Percentiles rank a stretch among this genome's conserved stretches.
These are phyloP conservation scores for Plectosphaerella cucumerina DNA, from an alignment of 2,329 filamentous ascomycete species.

Conservation along the genomic window DNA sequence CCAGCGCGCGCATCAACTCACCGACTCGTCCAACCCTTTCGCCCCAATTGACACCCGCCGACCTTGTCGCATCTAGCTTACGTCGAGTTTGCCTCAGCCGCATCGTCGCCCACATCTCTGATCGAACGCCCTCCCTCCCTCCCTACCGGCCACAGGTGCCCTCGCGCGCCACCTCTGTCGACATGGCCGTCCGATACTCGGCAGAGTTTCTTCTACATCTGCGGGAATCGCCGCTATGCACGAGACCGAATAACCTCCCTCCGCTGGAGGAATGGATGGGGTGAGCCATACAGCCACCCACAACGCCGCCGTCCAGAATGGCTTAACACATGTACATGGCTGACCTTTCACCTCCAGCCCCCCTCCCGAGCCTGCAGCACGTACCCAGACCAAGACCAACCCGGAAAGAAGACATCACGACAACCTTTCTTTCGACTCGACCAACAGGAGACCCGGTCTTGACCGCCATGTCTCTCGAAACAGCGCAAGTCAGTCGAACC, in stretches of 20 bases:
- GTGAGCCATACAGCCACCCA: constrained; percentile 48
- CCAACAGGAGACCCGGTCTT: constrained; percentile 45
- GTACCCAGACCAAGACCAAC: constrained; percentile 38
- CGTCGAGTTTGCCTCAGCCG: not conserved
- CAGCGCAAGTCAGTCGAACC: constrained; percentile 45
- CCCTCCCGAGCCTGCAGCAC: constrained; percentile 36
- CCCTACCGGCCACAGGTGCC: constrained; percentile 25
- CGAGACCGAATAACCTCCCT: constrained; percentile 74
- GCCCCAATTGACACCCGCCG: not conserved
- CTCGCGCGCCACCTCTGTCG: constrained; percentile 25
- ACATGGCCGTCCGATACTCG: constrained; percentile 64
- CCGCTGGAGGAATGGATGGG: constrained; percentile 96
- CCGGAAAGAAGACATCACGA: constrained; percentile 43
- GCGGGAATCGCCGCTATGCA: constrained; percentile 76
- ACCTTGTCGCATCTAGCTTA: not conserved
- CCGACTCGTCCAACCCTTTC: too few species aligned
- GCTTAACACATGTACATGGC: constrained; percentile 1
- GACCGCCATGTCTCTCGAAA: constrained; percentile 55
- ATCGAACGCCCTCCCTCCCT: not conserved
- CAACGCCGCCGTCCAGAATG: too few species aligned
- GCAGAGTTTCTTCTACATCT: constrained; percentile 72
- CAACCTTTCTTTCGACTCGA: constrained; percentile 39
- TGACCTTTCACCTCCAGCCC: constrained; percentile 25
- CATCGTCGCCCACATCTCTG: not conserved
- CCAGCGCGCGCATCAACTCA: too few species aligned